These are phyloP conservation scores for Rhizophora mangle DNA, from an alignment of 345 rosid species.

Conservation along the genomic window DNA sequence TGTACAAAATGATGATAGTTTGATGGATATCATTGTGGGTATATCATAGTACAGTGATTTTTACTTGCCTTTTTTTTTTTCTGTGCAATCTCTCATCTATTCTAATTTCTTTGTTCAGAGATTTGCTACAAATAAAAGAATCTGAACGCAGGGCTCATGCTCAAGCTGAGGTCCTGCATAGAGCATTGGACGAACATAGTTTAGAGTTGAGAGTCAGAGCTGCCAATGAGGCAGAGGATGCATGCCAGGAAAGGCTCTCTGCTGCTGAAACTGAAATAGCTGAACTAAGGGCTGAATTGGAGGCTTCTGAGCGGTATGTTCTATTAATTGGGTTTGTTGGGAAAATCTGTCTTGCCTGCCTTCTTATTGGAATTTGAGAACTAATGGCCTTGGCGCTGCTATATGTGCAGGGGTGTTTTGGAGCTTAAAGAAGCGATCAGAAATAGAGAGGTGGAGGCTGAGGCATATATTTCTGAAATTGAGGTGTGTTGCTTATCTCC, in stretches of 20 bases:
- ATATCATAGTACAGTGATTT: neutral
- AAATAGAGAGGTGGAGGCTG: conserved; percentile 76
- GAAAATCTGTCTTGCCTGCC: neutral
- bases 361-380: neutral
- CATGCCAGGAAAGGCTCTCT: conserved; percentile 85
- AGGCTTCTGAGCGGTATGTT: conserved; percentile 69
- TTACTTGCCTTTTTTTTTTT: neutral
- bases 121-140: conserved; percentile 70
- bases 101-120: conserved; percentile 39
- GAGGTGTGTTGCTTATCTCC: conserved; percentile 47
- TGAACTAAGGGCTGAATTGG: conserved; percentile 69
- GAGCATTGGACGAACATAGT: conserved; percentile 79
- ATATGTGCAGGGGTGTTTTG: conserved; percentile 58
- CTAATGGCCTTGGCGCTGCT: neutral
- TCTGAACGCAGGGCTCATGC: conserved; percentile 64
- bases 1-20: too few species aligned
- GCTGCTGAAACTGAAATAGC: conserved; percentile 81
- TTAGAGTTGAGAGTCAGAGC: conserved; percentile 94
- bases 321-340: conserved; percentile 7
- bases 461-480: conserved; percentile 85
- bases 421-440: conserved; percentile 79
- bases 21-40: neutral
- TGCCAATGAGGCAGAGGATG: conserved; percentile 87
- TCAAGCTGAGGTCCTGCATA: conserved; percentile 70
- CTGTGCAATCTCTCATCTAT: neutral